Evolutionary conservation across 345 rosid species (phyloP).

Genomic region (Rhodamnia argentea): DNA sequence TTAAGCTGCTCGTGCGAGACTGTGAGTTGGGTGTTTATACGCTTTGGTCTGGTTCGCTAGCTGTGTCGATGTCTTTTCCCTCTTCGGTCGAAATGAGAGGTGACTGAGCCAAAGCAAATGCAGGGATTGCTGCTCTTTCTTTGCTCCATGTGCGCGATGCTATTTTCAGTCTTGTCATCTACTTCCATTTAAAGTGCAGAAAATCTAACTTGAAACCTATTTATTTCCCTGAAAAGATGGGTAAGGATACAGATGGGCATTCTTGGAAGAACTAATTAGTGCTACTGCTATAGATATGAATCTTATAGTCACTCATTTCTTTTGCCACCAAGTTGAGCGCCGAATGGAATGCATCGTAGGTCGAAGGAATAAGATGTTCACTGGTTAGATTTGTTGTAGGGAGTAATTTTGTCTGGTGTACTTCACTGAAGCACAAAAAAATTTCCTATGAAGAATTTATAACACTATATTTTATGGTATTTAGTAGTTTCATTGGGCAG

Average conservation of each 20-base stretch:
- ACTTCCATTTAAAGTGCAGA: background rate
- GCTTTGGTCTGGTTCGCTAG: background rate
- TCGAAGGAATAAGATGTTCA: background rate
- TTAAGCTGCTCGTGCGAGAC: background rate
- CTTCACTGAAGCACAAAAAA: background rate
- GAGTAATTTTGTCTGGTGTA: background rate
- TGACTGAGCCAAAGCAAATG: background rate
- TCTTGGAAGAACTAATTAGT: background rate
- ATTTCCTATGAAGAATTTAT: background rate
- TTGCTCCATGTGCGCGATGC: background rate
- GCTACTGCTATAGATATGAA: background rate
- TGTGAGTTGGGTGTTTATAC: too few species aligned
- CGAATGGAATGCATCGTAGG: background rate
- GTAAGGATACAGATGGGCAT: background rate
- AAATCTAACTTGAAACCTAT: background rate
- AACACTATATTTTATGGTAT: background rate
- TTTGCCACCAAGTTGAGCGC: background rate
- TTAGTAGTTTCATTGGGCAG: background rate
- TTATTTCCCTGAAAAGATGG: background rate
- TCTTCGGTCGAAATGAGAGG: background rate
- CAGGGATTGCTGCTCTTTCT: background rate
- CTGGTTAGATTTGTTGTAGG: background rate
- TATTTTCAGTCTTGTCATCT: background rate
- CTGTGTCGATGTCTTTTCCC: background rate
- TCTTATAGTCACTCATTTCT: background rate